Conservation (phyloP, 768 basidiomycete species). For the Termitomyces sp. region DNA sequence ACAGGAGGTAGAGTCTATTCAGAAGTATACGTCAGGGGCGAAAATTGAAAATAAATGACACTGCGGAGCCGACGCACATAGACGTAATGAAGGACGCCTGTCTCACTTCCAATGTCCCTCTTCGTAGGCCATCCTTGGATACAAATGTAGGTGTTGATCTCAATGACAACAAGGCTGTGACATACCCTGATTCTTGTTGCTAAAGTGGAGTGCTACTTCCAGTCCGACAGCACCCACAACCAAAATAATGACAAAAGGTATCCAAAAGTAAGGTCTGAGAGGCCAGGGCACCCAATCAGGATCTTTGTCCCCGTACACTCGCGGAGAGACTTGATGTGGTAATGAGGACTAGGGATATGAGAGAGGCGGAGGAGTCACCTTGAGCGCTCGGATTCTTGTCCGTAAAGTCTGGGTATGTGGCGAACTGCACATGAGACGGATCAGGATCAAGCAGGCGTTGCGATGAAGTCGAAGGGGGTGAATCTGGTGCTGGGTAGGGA, state of each 20-base stretch:
- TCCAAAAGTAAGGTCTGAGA: conserved; percentile 45
- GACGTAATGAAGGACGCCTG: conserved; percentile 46
- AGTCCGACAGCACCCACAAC: conserved; percentile 38
- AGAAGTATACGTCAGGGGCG: conserved; percentile 1
- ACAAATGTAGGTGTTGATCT: background rate
- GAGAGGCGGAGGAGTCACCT: background rate
- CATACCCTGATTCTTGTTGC: conserved; percentile 42
- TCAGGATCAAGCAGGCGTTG: conserved; percentile 15
- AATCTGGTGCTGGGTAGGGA: background rate
- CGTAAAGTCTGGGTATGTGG: conserved; percentile 16
- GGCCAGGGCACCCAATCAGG: conserved; percentile 40
- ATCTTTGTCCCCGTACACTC: background rate
- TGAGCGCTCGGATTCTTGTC: background rate
- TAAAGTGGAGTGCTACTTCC: conserved; percentile 45
- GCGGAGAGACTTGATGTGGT: background rate
- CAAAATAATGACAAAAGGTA: conserved; percentile 37
- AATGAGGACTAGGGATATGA: background rate
- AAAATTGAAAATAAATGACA: background rate
- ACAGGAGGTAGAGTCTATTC: conserved; percentile 51
- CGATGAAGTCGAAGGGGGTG: conserved; percentile 17
- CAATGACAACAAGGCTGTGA: background rate
- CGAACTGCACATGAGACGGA: conserved; percentile 19
- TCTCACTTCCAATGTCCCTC: conserved; percentile 27
- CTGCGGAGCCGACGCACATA: conserved; percentile 36
- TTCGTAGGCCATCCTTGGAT: conserved; percentile 41